These are phyloP conservation scores for Ettlia oleoabundans DNA, from an alignment of 139 green algal genomes.

Conservation along the genomic window DNA sequence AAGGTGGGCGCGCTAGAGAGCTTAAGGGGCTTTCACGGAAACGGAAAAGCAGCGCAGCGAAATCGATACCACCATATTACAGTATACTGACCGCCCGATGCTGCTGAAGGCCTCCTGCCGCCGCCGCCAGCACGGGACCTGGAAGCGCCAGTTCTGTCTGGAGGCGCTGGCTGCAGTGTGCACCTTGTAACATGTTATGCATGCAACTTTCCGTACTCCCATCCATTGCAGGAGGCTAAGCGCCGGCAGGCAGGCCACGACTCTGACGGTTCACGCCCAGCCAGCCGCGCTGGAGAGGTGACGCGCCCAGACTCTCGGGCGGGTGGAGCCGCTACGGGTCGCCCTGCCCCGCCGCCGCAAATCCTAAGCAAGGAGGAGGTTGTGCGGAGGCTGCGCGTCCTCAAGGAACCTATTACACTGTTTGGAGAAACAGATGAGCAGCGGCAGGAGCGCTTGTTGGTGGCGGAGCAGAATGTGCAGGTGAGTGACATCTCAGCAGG, in stretches of 20 bases:
- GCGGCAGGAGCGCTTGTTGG: conserved; percentile 63
- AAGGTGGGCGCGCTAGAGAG: too few relatives aligned
- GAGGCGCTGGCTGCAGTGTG: too few relatives aligned
- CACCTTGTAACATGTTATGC: neutral
- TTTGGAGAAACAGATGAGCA: conserved; percentile 89
- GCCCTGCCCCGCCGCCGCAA: neutral
- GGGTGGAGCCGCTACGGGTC: neutral
- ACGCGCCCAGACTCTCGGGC: neutral
- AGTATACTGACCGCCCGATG: neutral
- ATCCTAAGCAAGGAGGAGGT: conserved; percentile 75
- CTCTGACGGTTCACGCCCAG: neutral
- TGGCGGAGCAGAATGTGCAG: conserved; percentile 66
- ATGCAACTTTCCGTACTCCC: neutral
- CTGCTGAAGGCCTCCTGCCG: neutral
- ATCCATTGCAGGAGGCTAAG: conserved; percentile 15
- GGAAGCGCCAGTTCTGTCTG: too few relatives aligned
- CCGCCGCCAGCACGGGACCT: too few relatives aligned
- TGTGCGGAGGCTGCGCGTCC: conserved; percentile 80
- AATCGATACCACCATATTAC: too few relatives aligned
- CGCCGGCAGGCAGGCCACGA: neutral
- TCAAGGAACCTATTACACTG: conserved; percentile 90
- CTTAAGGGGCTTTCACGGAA: too few relatives aligned
- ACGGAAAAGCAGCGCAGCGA: too few relatives aligned
- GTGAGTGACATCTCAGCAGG: conserved; percentile 61
- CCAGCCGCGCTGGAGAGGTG: neutral